phyloP scores from a whole-genome alignment of 2,329 filamentous ascomycete genomes.

The Colletotrichum karsti region DNA sequence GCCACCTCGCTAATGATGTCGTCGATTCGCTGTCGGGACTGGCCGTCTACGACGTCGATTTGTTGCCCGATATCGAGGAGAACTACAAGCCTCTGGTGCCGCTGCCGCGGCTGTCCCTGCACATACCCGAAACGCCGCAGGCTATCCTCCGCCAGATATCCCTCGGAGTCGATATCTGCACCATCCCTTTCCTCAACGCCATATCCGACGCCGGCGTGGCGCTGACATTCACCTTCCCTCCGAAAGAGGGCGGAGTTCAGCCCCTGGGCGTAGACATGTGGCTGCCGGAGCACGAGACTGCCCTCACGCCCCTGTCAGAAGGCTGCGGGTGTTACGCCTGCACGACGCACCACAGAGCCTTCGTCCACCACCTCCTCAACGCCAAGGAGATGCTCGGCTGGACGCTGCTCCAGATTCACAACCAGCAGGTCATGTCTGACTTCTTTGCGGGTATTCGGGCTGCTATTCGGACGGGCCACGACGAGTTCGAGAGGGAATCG shows the following conservation, averaged over 20 bases:
- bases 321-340: constrained; percentile 86
- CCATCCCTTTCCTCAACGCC: constrained; percentile 76
- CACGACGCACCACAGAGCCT: constrained; percentile 84
- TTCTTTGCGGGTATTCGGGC: constrained; percentile 80
- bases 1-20: constrained; percentile 73
- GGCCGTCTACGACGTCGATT: constrained; percentile 79
- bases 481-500: constrained; percentile 65
- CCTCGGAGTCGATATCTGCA: constrained; percentile 82
- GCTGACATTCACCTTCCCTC: constrained; percentile 77
- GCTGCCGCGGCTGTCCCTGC: constrained; percentile 80
- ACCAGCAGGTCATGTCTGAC: constrained; percentile 74
- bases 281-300: constrained; percentile 66
- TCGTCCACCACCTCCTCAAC: constrained; percentile 84
- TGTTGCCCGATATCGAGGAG: constrained; percentile 73
- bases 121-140: constrained; percentile 75
- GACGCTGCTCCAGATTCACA: constrained; percentile 92
- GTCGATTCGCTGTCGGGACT: constrained; percentile 69
- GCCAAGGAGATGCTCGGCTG: constrained; percentile 98
- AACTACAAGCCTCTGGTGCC: constrained; percentile 60
- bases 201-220: constrained; percentile 88
- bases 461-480: constrained; percentile 66
- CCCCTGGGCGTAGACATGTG: constrained; percentile 85
- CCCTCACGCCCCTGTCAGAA: constrained; percentile 67
- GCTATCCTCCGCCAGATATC: constrained; percentile 79
- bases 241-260: constrained; percentile 22